These are phyloP conservation scores for Clarireedia sp. DNA, from an alignment of 2,329 filamentous ascomycete genomes.

Conservation along the genomic window DNA sequence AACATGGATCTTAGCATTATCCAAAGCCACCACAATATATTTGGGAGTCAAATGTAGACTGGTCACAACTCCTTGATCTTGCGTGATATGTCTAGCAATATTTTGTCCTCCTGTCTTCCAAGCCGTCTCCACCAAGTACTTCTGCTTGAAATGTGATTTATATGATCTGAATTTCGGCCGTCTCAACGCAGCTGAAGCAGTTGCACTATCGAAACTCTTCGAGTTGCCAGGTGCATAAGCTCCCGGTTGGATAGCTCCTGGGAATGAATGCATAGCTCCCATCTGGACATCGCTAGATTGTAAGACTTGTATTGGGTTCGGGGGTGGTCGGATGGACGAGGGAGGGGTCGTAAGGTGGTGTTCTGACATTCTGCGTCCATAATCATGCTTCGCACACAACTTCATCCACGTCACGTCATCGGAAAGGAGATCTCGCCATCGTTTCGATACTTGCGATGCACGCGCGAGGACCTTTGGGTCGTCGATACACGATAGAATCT, in stretches of 20 bases:
- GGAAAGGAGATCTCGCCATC: constrained; percentile 87
- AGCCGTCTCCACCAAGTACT: constrained; percentile 93
- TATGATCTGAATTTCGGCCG: constrained; percentile 71
- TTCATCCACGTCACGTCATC: constrained; percentile 99
- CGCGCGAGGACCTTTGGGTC: constrained; percentile 89
- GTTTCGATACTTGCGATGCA: constrained; percentile 89
- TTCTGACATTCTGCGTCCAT: constrained; percentile 50
- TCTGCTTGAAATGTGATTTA: constrained; percentile 94
- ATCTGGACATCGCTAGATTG: constrained; percentile 8
- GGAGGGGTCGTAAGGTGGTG: constrained; percentile 19
- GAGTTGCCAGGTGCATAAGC: constrained; percentile 27
- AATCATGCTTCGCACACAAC: constrained; percentile 91
- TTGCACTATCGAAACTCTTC: constrained; percentile 49
- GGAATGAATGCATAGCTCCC: constrained; percentile 34
- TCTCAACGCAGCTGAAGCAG: constrained; percentile 33
- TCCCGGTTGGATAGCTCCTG: constrained; percentile 35
- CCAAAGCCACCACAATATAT: constrained; percentile 94
- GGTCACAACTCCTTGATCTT: constrained; percentile 94
- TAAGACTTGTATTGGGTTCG: constrained; percentile 21
- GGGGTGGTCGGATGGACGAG: constrained; percentile 22
- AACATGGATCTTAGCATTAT: constrained; percentile 98
- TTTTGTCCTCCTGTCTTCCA: constrained; percentile 89
- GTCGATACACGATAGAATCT: constrained; percentile 95
- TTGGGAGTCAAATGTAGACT: constrained; percentile 89
- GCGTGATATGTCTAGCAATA: constrained; percentile 80